Evolutionary conservation across 495 filamentous ascomycete species (phyloP), one percentile per base, ranked within the genome.

Genomic region (Platismatia glauca): DNA sequence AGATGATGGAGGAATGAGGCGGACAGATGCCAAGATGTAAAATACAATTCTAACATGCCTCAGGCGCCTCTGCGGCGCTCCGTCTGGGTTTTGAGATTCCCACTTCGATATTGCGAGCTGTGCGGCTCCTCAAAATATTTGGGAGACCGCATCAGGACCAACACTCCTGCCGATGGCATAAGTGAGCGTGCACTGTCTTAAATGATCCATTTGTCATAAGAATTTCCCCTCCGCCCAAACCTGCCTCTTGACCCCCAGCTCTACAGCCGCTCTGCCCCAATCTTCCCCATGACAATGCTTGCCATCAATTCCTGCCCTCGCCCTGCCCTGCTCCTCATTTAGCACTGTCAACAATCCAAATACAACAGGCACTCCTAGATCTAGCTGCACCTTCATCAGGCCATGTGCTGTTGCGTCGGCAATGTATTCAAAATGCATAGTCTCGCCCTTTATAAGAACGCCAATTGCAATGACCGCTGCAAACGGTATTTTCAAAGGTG

Each of bases 351-450:
- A 78, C 62, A 98, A 78, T 3, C 94, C 94, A 73, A 98, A 96
- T 50, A 97, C 83, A 55, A 98, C 86, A 27, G 94, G 94, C 35
- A 93, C 81, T 20, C 89, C 89, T 18, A 84, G 82, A 72, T 97
- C 93, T 34, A 97, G 76, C 67, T 94, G 90, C 59, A 98, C 86
- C 59, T 89, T 86, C 94, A 98, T 98, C 66, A 98, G 78, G 13
- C 91, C 94, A 46, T 94, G 88, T 24, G 84, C 88, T 27, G 93
- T 90, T 43, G 89, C 86, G 64, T 95, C 91, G n/a, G 92, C 80
- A 63, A 97, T 97, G 73, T 97, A 96, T 74, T 98, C 92, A 68
- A 97, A 97, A 72, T 98, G 94, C 89, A 95, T 96, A 22, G 94
- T 98, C 71, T 95, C 89, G 67, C 94, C 94, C 78, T 98, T 98